Conservation (phyloP, 352 stramenopile species). For the Globisporangium nodosum region DNA sequence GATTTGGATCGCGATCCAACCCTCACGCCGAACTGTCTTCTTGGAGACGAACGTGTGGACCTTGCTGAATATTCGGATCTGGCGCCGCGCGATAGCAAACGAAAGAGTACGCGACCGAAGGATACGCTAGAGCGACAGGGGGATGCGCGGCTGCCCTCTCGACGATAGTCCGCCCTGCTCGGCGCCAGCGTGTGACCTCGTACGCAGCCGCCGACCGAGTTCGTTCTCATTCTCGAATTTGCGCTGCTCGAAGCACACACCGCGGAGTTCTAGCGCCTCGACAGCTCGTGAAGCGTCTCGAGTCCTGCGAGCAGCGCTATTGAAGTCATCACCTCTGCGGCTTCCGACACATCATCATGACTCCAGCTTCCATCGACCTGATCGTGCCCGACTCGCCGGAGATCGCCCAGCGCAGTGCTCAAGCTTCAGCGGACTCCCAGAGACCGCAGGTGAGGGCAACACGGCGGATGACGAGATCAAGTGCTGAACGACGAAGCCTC, state of each 20-base stretch:
- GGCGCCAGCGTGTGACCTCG: background rate
- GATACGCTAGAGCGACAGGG: background rate
- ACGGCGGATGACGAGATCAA: background rate
- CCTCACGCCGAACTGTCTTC: background rate
- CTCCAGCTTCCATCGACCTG: background rate
- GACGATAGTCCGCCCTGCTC: background rate
- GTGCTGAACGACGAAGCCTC: conserved; percentile 2
- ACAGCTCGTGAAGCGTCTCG: background rate
- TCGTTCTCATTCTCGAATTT: conserved; percentile 29
- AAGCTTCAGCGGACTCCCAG: background rate
- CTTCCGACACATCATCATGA: background rate
- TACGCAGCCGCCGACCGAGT: background rate
- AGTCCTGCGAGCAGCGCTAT: background rate
- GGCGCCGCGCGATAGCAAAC: background rate
- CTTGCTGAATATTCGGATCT: background rate
- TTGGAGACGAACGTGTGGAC: background rate
- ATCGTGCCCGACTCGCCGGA: background rate
- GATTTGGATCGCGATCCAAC: background rate
- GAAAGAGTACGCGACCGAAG: background rate
- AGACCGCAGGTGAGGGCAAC: background rate
- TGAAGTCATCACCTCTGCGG: background rate
- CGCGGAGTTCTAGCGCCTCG: background rate
- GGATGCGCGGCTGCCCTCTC: background rate
- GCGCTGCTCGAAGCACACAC: conserved; percentile 12
- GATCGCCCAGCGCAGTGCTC: background rate